Percentiles rank a stretch among this genome's conserved stretches.
Conservation (phyloP, 768 basidiomycete genomes). For the Tricholoma bakamatsutake region DNA sequence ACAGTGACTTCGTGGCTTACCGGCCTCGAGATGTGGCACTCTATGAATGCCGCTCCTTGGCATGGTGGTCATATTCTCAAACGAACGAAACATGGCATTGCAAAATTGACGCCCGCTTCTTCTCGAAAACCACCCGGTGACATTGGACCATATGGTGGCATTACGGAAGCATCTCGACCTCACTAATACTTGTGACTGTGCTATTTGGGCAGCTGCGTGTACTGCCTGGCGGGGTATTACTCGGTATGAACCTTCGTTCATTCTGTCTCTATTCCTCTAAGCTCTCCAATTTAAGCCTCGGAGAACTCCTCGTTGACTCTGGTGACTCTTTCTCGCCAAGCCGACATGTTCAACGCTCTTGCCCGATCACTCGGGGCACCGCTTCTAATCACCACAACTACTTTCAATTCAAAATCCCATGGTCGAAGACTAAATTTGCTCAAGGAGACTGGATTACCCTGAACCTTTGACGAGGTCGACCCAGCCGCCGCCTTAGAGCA, state of each 20-base stretch:
- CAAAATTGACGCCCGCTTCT: slow-evolving; percentile 2
- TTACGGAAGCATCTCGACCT: slow-evolving; percentile 11
- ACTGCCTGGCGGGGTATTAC: background rate
- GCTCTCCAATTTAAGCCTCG: too few species aligned
- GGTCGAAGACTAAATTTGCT: too few species aligned
- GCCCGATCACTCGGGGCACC: too few species aligned
- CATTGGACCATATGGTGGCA: background rate
- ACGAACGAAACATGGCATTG: slow-evolving; percentile 5
- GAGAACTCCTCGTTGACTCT: too few species aligned
- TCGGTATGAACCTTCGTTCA: background rate
- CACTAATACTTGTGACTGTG: slow-evolving; percentile 3
- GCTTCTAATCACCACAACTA: too few species aligned
- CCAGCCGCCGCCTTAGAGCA: too few species aligned
- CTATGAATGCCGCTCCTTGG: slow-evolving; percentile 23
- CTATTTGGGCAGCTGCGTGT: slow-evolving; percentile 4
- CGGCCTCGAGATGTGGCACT: slow-evolving; percentile 8
- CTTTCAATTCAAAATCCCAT: too few species aligned
- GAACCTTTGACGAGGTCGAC: too few species aligned
- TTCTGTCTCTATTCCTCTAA: too few species aligned
- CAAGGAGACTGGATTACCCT: too few species aligned
- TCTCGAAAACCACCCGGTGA: slow-evolving; percentile 7
- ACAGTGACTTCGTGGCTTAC: slow-evolving; percentile 22
- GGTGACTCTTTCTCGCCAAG: too few species aligned
- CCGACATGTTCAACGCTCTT: too few species aligned
- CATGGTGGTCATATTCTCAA: slow-evolving; percentile 14